Base-by-base conservation (phyloP, 116 monocot species). In the Posidonia oceanica region DNA sequence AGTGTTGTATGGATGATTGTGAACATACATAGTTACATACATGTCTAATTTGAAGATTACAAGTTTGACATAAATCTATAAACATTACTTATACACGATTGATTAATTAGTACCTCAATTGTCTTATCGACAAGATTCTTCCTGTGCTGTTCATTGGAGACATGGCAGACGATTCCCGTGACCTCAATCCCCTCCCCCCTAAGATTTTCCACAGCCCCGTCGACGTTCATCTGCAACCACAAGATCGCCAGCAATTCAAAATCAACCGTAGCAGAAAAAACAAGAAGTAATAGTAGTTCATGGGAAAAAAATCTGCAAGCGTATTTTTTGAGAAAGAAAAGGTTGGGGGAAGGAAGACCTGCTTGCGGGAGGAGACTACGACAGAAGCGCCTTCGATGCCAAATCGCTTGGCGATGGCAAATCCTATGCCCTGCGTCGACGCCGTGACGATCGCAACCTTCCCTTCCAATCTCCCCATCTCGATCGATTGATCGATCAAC, bases 361-460 rank as follows among this genome's bases (percentile, higher is more conserved):
- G 88, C 79, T 83, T 88, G 17, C 94, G 78, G 36, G 94, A 94
- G 55, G 94, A 94, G 83, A 94, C 61, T 54, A 94, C 86, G 75
- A 94, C 84, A 18, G 86, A 66, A 64, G 94, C 94, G 54, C 94
- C 94, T 41, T 94, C 91, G 38, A 69, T 53, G 59, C 88, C 94
- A 60, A 94, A 81, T 37, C 94, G 81, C 78, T 91, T 77, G 68
- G 82, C 88, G 74, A 94, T 90, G 55, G 80, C 85, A 71, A 88
- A 84, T 23, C 94, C 94, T 75, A 95, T 95, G 13, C 94, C 94
- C 41, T 91, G 94, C 12, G 88, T 91, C 14, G 94, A 95, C 1
- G 91, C 94, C 64, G 94, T 95, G 58, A 95, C 91, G 76, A 95
- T 80, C 12, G 94, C 94, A 13, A 95, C 94, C 75, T 88, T 95